Conservation (phyloP, 2,329 filamentous ascomycete species). For the Colletotrichum costaricense region DNA sequence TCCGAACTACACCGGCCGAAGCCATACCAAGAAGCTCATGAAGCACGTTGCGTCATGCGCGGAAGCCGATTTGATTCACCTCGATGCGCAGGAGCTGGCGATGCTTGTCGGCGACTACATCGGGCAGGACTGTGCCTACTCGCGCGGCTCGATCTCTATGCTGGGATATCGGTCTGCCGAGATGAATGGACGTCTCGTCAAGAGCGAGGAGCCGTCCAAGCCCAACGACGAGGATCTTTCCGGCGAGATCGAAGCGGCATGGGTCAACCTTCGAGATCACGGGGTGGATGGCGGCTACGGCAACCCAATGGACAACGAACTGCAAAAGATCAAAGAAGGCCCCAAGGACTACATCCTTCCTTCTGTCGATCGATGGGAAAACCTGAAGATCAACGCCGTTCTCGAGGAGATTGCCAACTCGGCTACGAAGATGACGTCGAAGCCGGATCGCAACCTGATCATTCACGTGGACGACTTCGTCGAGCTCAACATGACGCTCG, state of each 20-base stretch:
- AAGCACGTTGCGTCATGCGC: slow-evolving; percentile 70
- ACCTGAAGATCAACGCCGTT: slow-evolving; percentile 68
- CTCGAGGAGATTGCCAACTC: slow-evolving; percentile 62
- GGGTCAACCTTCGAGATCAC: slow-evolving; percentile 38
- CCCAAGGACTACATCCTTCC: slow-evolving; percentile 43
- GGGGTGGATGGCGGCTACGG: slow-evolving; percentile 40
- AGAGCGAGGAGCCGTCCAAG: slow-evolving; percentile 56
- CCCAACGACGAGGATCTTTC: slow-evolving; percentile 46
- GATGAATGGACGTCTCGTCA: slow-evolving; percentile 64
- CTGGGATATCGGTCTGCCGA: slow-evolving; percentile 68
- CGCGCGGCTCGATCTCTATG: slow-evolving; percentile 61
- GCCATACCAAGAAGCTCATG: slow-evolving; percentile 56
- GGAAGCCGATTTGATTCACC: slow-evolving; percentile 72
- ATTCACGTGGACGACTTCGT: slow-evolving; percentile 85
- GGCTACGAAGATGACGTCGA: not conserved
- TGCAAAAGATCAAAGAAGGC: slow-evolving; percentile 54
- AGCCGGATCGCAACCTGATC: slow-evolving; percentile 65
- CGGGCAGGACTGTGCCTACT: slow-evolving; percentile 67
- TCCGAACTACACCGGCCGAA: slow-evolving; percentile 46
- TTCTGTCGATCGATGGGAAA: slow-evolving; percentile 67
- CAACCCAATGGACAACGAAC: slow-evolving; percentile 54
- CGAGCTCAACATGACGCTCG: slow-evolving; percentile 76
- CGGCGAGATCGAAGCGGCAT: slow-evolving; percentile 40
- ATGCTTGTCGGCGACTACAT: slow-evolving; percentile 77
- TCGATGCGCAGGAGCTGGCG: slow-evolving; percentile 78